Base-by-base conservation (phyloP, 1,284 basidiomycete species). In the Pseudozyma hubeiensis region DNA sequence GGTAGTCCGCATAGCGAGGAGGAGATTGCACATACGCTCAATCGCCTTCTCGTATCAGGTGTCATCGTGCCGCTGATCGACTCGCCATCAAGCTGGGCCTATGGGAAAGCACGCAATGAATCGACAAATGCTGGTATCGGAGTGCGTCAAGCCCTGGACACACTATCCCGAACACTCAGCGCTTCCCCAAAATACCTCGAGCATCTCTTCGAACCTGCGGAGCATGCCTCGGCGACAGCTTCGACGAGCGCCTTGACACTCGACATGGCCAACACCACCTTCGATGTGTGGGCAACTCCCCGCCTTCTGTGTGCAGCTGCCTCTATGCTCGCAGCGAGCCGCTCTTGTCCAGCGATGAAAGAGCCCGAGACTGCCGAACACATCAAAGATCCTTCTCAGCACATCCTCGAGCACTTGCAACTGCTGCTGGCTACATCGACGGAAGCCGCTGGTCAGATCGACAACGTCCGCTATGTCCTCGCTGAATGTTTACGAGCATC, bases 201-300 rank as follows among this genome's bases (percentile, higher is more conserved):
- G 40, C 72, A 75, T 29, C 50, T 75, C 24, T 75, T 75, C 45
- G 64, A 53, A 37, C 19, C 40, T 19, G 31, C 10, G 24, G 46
- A 48, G 3, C 35, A 54, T 7, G 45, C 40, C n/a, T 65, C 53
- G 24, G 17, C 61, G 0, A 37, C 53, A 6, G 44, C 61, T 30
- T 69, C 66, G 0, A 55, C 56, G 13, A 64, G 66, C 31, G 53
- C 66, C 10, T 34, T 64, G n/a, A 56, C 61, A 16, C 66, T 69
- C 41, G 61, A 69, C 35, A 53, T 60, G 53, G 30, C 62, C 37
- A 73, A 70, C 31, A 79, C 77, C 39, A 80, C 79, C 2, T 67
- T 81, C 31, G 76, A 78, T 14, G 59, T 77, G 0, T 81, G 79
- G 79, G 60, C 72, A 40, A 41, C 71, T 3, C 79, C 79, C 13